These are phyloP conservation scores for Coniochaeta pulveracea DNA, from an alignment of 2,329 filamentous ascomycete genomes.

Conservation along the genomic window DNA sequence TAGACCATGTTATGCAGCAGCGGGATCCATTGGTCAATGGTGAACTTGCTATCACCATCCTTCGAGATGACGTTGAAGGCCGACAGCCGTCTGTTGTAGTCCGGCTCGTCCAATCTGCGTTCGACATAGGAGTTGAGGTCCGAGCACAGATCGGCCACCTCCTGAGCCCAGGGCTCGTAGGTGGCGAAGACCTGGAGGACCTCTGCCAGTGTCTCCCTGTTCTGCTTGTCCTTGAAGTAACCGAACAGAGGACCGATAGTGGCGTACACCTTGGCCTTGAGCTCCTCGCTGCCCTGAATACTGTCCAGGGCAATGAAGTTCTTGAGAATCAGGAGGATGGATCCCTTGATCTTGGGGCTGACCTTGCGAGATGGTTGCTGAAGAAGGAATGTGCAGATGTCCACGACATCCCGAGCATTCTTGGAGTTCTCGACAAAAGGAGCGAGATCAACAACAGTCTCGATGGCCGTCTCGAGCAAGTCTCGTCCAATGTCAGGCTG, in stretches of 20 bases:
- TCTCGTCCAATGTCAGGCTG: constrained; percentile 53
- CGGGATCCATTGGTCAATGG: constrained; percentile 71
- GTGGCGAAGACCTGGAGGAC: constrained; percentile 62
- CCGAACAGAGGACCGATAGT: constrained; percentile 75
- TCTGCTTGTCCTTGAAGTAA: constrained; percentile 75
- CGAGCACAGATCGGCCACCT: constrained; percentile 59
- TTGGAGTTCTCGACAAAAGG: constrained; percentile 55
- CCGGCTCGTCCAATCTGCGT: constrained; percentile 68
- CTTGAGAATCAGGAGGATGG: constrained; percentile 68
- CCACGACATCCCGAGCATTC: constrained; percentile 67
- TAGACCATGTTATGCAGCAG: constrained; percentile 83
- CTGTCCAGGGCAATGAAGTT: constrained; percentile 63
- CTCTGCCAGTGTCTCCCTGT: constrained; percentile 61
- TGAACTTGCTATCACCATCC: constrained; percentile 46
- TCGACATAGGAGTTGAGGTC: constrained; percentile 71
- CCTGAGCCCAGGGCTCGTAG: constrained; percentile 46
- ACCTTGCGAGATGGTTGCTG: constrained; percentile 77
- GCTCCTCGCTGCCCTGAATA: constrained; percentile 38
- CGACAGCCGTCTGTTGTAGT: constrained; percentile 71
- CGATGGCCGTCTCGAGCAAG: constrained; percentile 67
- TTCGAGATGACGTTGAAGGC: constrained; percentile 67
- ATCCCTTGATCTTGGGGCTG: constrained; percentile 71
- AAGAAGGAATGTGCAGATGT: constrained; percentile 70
- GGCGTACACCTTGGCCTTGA: constrained; percentile 57
- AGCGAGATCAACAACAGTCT: constrained; percentile 66